Conservation (phyloP, 2,329 filamentous ascomycete genomes). For the Alternaria atra region DNA sequence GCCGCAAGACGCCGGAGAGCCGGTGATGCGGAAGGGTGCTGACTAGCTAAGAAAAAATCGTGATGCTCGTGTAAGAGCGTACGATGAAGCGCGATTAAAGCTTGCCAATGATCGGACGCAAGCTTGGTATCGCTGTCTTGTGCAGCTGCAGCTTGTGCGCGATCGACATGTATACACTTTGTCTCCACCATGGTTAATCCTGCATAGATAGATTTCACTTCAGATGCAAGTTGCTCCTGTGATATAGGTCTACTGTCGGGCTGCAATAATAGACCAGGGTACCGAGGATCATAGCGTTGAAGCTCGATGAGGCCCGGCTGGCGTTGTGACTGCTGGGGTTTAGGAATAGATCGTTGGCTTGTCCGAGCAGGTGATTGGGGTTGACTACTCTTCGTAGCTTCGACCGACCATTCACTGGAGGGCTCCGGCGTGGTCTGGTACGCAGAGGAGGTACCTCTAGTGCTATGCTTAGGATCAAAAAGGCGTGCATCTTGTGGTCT, state of each 20-base stretch:
- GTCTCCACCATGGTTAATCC: conserved; percentile 86
- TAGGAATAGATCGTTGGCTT: conserved; percentile 22
- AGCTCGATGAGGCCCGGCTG: conserved; percentile 48
- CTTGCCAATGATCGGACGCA: conserved; percentile 80
- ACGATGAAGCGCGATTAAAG: conserved; percentile 80
- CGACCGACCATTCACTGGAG: conserved; percentile 35
- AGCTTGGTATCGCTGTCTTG: conserved; percentile 59
- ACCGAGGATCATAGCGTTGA: conserved; percentile 42
- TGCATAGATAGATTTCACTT: conserved; percentile 85
- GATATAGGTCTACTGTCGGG: conserved; percentile 74
- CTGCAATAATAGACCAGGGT: conserved; percentile 60
- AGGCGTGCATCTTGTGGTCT: conserved; percentile 32
- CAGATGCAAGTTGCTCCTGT: conserved; percentile 79
- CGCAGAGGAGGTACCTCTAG: conserved; percentile 24
- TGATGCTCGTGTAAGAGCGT: conserved; percentile 77
- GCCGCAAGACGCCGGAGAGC: conserved; percentile 73
- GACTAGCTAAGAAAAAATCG: conserved; percentile 77
- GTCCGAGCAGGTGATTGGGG: conserved; percentile 22
- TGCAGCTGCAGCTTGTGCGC: conserved; percentile 63
- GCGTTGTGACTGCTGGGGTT: conserved; percentile 23
- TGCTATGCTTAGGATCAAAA: conserved; percentile 30
- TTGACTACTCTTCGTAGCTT: conserved; percentile 29
- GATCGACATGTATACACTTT: conserved; percentile 86
- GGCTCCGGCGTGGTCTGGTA: conserved; percentile 35
- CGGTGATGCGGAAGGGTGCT: conserved; percentile 78